Conservation (phyloP, 2,329 filamentous ascomycete species). For the Paradendryphiella salina region DNA sequence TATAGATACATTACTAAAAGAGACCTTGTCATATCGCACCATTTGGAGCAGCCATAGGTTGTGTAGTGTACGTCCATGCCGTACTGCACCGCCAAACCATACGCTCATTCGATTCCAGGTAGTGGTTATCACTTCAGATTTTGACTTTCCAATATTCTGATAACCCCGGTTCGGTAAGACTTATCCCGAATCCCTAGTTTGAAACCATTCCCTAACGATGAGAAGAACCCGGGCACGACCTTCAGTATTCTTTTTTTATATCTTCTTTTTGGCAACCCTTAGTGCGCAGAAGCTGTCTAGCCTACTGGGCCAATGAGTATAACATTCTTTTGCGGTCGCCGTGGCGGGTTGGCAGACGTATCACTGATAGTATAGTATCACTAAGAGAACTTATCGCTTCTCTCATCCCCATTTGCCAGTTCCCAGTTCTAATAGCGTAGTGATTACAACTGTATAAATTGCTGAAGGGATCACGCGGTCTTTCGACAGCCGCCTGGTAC, state of each 20-base stretch:
- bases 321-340: too few relatives aligned
- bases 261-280: background rate
- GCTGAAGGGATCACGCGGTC: too few relatives aligned
- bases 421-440: too few relatives aligned
- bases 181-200: background rate
- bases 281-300: too few relatives aligned
- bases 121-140: constrained; percentile 37
- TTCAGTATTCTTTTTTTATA: constrained; percentile 5
- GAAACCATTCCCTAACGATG: constrained; percentile 4
- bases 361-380: too few relatives aligned
- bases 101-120: constrained; percentile 22
- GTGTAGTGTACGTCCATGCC: constrained; percentile 20
- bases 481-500: too few relatives aligned
- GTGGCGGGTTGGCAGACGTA: too few relatives aligned
- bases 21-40: constrained; percentile 7
- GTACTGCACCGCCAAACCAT: background rate
- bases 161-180: constrained; percentile 30
- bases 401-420: too few relatives aligned
- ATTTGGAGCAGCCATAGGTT: constrained; percentile 15
- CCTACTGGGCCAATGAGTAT: too few relatives aligned
- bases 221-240: constrained; percentile 22
- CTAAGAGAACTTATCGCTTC: too few relatives aligned
- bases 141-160: constrained; percentile 27
- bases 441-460: too few relatives aligned
- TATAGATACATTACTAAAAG: background rate